These are phyloP conservation scores for Castanea sativa DNA, from an alignment of 306 rosid genomes.

Conservation along the genomic window DNA sequence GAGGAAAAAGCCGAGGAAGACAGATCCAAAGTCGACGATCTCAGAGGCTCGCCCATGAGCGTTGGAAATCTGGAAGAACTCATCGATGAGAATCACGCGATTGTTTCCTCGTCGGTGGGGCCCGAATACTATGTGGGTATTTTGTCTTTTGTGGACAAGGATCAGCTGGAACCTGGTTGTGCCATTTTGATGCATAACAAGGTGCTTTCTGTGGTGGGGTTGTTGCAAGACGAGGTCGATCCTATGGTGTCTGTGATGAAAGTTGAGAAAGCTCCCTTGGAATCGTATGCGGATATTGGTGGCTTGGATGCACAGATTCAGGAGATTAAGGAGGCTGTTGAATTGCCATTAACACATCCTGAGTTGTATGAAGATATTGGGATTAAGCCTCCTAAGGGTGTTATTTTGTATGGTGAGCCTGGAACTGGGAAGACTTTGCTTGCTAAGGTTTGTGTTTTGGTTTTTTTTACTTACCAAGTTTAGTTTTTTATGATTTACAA, in stretches of 20 bases:
- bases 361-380: constrained; percentile 97
- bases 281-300: constrained; percentile 97
- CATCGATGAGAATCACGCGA: constrained; percentile 95
- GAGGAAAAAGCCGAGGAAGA: constrained; percentile 99
- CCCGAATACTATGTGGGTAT: constrained; percentile 96
- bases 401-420: constrained; percentile 89
- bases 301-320: constrained; percentile 98
- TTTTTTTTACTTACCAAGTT: neutral
- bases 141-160: constrained; percentile 92
- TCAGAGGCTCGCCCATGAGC: constrained; percentile 96
- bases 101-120: constrained; percentile 95
- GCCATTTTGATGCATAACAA: constrained; percentile 96
- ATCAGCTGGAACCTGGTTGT: constrained; percentile 96
- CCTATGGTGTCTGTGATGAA: constrained; percentile 93
- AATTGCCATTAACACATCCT: constrained; percentile 96
- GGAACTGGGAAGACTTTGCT: constrained; percentile 99
- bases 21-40: constrained; percentile 96
- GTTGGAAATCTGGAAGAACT: constrained; percentile 93
- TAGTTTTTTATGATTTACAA: no score
- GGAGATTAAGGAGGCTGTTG: constrained; percentile 99
- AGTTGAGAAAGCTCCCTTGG: constrained; percentile 97
- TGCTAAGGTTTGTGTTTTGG: constrained; percentile 65
- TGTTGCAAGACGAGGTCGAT: constrained; percentile 98
- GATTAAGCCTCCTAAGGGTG: constrained; percentile 97
- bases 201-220: constrained; percentile 99